Evolutionary conservation across 371 early-diverging fungal genomes (phyloP).

Genomic region (Mucor indicus): DNA sequence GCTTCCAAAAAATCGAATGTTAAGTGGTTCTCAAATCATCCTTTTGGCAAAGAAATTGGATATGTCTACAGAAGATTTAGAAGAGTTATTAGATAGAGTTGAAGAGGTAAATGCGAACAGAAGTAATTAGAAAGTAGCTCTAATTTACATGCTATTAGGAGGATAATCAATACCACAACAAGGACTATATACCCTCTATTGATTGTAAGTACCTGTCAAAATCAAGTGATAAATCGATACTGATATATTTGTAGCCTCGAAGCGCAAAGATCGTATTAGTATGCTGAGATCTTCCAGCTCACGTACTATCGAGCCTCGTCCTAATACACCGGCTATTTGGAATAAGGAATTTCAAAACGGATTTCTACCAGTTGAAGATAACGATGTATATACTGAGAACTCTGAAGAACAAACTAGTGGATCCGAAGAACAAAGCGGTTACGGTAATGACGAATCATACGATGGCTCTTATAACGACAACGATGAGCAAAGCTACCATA

Average conservation of each 20-base stretch:
- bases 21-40: slow-evolving; percentile 22
- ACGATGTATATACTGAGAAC: too few relatives aligned
- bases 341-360: neutral
- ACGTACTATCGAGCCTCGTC: slow-evolving; percentile 1
- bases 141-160: too few relatives aligned
- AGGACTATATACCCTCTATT: too few relatives aligned
- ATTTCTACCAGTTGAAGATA: too few relatives aligned
- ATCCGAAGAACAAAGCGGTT: too few relatives aligned
- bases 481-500: neutral
- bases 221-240: too few relatives aligned
- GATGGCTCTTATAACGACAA: neutral
- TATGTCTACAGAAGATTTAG: slow-evolving; percentile 4
- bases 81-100: slow-evolving; percentile 8
- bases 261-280: neutral
- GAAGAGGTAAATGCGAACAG: slow-evolving; percentile 11
- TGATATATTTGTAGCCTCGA: too few relatives aligned
- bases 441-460: neutral
- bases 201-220: too few relatives aligned
- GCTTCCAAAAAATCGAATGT: slow-evolving; percentile 4
- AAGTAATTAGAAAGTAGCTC: neutral
- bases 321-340: slow-evolving; percentile 19
- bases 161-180: too few relatives aligned
- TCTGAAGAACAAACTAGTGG: too few relatives aligned
- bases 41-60: slow-evolving; percentile 13
- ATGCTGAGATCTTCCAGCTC: neutral